phyloP scores from a whole-genome alignment of 2,329 filamentous ascomycete species.

The Nakataea oryzae region DNA sequence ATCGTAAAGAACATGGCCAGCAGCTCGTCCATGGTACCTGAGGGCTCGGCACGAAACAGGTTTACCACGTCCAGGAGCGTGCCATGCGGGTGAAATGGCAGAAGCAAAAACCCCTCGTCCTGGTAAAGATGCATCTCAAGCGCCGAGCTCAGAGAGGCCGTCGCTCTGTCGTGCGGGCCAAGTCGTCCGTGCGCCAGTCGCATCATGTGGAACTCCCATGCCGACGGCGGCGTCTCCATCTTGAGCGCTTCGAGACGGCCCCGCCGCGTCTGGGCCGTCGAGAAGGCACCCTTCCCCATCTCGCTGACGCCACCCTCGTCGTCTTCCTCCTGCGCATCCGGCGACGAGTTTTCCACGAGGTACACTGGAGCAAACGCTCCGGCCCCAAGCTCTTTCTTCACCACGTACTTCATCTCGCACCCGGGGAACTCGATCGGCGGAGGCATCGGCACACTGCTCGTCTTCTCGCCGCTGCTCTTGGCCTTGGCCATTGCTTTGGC shows the following conservation, averaged over 20 bases:
- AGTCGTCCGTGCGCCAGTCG: slow-evolving; percentile 70
- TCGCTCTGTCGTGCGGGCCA: slow-evolving; percentile 57
- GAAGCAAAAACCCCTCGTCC: slow-evolving; percentile 80
- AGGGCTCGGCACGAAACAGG: slow-evolving; percentile 60
- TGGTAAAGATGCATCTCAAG: slow-evolving; percentile 88
- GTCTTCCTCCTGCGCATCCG: slow-evolving; percentile 30
- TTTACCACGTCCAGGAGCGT: slow-evolving; percentile 95
- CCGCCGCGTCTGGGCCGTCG: slow-evolving; percentile 39
- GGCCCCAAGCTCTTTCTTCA: slow-evolving; percentile 80
- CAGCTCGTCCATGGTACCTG: slow-evolving; percentile 75
- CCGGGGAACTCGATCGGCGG: slow-evolving; percentile 60
- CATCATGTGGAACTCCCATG: slow-evolving; percentile 98
- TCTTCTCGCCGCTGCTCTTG: slow-evolving; percentile 48
- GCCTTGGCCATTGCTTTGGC: slow-evolving; percentile 56
- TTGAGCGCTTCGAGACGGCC: slow-evolving; percentile 74
- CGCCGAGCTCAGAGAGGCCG: slow-evolving; percentile 68
- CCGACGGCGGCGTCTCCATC: slow-evolving; percentile 78
- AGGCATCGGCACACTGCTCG: slow-evolving; percentile 44
- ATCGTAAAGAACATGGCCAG: slow-evolving; percentile 93
- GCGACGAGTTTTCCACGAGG: slow-evolving; percentile 64
- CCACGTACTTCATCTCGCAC: slow-evolving; percentile 56
- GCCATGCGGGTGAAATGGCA: slow-evolving; percentile 81
- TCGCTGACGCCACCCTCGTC: slow-evolving; percentile 34
- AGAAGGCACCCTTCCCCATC: slow-evolving; percentile 52
- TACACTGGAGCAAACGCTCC: slow-evolving; percentile 96